These are phyloP conservation scores for Hebeloma cylindrosporum DNA, from an alignment of 768 basidiomycete genomes.

Conservation along the genomic window DNA sequence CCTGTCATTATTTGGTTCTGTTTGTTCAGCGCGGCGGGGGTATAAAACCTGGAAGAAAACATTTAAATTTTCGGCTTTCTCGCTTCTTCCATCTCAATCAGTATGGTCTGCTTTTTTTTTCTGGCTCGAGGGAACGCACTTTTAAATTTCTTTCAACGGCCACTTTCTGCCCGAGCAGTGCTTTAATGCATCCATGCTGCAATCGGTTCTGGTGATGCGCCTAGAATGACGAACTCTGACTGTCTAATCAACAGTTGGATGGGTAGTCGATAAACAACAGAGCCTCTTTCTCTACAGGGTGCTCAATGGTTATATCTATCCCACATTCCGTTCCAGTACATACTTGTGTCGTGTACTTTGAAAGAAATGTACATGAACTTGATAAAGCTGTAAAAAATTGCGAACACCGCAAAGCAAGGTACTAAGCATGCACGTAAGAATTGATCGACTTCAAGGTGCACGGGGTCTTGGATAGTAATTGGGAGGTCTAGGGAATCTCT, in stretches of 20 bases:
- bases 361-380: no score
- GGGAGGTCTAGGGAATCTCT: no score
- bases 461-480: no score
- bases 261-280: constrained; percentile 42
- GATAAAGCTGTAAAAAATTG: no score
- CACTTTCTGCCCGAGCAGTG: constrained; percentile 80
- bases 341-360: no score
- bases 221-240: constrained; percentile 51
- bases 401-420: no score
- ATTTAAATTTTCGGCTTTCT: not conserved
- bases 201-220: constrained; percentile 81
- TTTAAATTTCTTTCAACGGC: constrained; percentile 36
- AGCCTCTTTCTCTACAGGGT: constrained; percentile 35
- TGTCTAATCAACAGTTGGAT: constrained; percentile 57
- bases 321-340: constrained; percentile 28
- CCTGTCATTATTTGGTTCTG: not conserved
- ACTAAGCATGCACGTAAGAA: no score
- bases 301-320: constrained; percentile 29
- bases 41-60: not conserved
- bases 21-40: not conserved
- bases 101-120: constrained; percentile 4
- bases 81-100: constrained; percentile 7
- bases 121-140: no score
- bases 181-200: constrained; percentile 56
- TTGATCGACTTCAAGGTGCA: no score